Percentiles rank a stretch among this genome's conserved stretches.
Evolutionary conservation across 306 rosid species (phyloP).

Genomic region (Cucumis melo): DNA sequence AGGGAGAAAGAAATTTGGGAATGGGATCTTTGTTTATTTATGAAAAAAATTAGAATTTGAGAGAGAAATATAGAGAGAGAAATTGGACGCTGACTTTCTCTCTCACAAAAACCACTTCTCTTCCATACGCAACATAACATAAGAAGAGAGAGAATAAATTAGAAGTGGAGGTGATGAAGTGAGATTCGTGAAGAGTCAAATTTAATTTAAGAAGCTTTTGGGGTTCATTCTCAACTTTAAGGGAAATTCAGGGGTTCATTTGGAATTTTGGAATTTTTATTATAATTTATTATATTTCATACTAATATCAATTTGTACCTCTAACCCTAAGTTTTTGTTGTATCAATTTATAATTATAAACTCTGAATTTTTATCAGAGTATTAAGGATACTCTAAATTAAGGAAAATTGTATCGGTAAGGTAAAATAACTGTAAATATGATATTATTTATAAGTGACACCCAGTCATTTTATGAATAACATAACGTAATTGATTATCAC

Average conservation of each 20-base stretch:
- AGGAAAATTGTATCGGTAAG: too few species aligned
- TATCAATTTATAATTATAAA: too few species aligned
- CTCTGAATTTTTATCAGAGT: too few species aligned
- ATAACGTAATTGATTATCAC: too few species aligned
- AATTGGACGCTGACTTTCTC: conserved; percentile 1
- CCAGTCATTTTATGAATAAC: too few species aligned
- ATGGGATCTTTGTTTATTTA: neutral
- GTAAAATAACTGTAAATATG: too few species aligned
- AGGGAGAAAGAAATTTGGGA: neutral
- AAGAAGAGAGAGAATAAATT: neutral
- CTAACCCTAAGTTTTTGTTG: too few species aligned
- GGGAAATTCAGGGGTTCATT: neutral
- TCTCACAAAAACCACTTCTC: neutral
- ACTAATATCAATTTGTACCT: too few species aligned
- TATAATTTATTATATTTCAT: too few species aligned
- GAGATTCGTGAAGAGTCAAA: neutral
- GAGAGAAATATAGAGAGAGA: neutral
- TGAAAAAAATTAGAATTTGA: neutral
- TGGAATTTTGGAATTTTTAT: neutral
- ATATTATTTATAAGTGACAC: too few species aligned
- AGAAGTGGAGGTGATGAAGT: neutral
- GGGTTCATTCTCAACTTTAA: neutral
- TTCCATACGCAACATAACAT: neutral
- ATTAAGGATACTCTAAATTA: too few species aligned
- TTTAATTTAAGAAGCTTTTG: neutral